Evolutionary conservation across 1,284 basidiomycete species (phyloP), one percentile per base, ranked within the genome.

Genomic region (Cryptococcus wingfieldii): DNA sequence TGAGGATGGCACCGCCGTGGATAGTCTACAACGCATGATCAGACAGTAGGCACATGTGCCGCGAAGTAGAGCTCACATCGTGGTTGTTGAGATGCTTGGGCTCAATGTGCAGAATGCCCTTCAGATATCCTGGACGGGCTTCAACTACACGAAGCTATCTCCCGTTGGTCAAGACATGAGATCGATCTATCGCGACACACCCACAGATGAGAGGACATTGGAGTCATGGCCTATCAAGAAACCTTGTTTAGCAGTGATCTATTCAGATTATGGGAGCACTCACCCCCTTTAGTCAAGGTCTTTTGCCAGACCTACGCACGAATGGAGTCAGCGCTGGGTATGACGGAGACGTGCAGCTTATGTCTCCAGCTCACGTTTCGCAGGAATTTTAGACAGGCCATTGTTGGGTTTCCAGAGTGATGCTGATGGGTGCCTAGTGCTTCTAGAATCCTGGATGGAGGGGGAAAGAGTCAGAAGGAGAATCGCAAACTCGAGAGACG

Each of bases 1-100:
- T 69, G 13, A 77, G 59, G n/a, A 77, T 61, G 0, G 72, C 74
- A 7, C 76, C 76, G 9, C 76, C 76, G 58, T 77, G 76, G n/a
- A 77, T 61, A 4, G 76, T 77, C 74, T 77, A 39, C 31, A 28
- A 16, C 14, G 14, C 45, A 12, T 34, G 19, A 18, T 28, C 18
- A 34, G 2, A 44, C 23, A 43, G 42, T 13, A 18, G 5, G 19
- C 27, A 18, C 18, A 46, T 25, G n/a, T 19, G 16, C n/a, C 41
- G 14, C 41, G 12, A 16, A 16, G 13, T 9, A 27, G 13, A 9
- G 58, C 68, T 25, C 31, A 72, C 75, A 50, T 74, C 71, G 56
- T 76, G 74, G 53, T 76, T 77, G 63, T 77, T 76, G 44, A 77
- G 53, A 63, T 77, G 74, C 49, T 68, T 61, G 44, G 55, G 56